Conservation (phyloP, 257 asterid species). For the Lycium ferocissimum region DNA sequence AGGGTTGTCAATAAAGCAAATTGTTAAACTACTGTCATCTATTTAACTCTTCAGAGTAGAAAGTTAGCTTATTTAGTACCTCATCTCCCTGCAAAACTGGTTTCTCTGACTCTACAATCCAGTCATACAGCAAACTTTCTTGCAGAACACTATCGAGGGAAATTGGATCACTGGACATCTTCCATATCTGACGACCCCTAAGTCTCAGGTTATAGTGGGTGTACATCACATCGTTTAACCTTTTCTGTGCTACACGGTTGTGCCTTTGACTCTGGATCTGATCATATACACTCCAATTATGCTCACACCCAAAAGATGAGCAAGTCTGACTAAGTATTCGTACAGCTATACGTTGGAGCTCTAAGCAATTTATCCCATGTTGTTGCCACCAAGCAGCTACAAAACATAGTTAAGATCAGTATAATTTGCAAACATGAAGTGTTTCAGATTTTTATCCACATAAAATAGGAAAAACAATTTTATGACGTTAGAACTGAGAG, state of each 20-base stretch:
- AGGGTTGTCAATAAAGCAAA: neutral
- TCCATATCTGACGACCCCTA: slow-evolving; percentile 83
- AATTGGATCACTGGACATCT: slow-evolving; percentile 58
- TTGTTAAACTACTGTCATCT: neutral
- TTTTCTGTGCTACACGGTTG: slow-evolving; percentile 72
- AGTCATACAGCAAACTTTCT: slow-evolving; percentile 70
- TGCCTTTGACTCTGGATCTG: slow-evolving; percentile 66
- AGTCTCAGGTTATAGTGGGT: slow-evolving; percentile 91
- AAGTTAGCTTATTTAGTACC: slow-evolving; percentile 48
- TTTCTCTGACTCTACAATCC: slow-evolving; percentile 81
- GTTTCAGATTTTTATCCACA: neutral
- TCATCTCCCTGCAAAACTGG: slow-evolving; percentile 75
- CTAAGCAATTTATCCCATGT: slow-evolving; percentile 90
- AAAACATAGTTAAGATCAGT: slow-evolving; percentile 41
- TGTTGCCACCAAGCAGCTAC: slow-evolving; percentile 99
- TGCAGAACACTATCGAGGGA: slow-evolving; percentile 67
- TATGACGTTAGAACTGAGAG: neutral
- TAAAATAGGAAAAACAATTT: neutral
- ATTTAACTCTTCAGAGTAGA: neutral
- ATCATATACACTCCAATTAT: slow-evolving; percentile 88
- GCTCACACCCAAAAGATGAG: slow-evolving; percentile 87
- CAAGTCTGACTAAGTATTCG: slow-evolving; percentile 91
- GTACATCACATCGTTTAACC: slow-evolving; percentile 65
- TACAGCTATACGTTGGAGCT: slow-evolving; percentile 85
- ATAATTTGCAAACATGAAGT: slow-evolving; percentile 12